A percentile compares a stretch with the other conserved stretches of the same genome.
phyloP scores from a whole-genome alignment of 2,329 filamentous ascomycete genomes.

The Aspergillus flavus region DNA sequence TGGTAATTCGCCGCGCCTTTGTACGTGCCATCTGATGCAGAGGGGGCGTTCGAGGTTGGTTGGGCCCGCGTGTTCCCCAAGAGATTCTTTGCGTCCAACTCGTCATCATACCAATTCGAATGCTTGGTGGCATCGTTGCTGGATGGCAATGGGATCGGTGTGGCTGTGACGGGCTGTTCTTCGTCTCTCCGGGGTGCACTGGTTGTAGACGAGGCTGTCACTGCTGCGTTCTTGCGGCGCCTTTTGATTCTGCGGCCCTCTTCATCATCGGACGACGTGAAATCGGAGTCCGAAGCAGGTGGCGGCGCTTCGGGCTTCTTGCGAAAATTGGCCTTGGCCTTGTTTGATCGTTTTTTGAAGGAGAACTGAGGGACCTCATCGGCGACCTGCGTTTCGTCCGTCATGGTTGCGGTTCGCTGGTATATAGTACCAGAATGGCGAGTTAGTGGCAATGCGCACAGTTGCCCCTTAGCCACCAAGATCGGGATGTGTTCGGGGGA shows the following conservation, averaged over 20 bases:
- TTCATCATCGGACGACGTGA: constrained; percentile 76
- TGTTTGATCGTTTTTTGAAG: constrained; percentile 85
- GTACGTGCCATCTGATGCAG: constrained; percentile 67
- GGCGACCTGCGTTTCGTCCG: constrained; percentile 29
- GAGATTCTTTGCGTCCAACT: constrained; percentile 52
- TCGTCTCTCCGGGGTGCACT: constrained; percentile 41
- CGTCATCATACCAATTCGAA: constrained; percentile 86
- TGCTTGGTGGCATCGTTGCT: constrained; percentile 88
- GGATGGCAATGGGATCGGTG: constrained; percentile 62
- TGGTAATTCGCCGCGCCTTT: constrained; percentile 73
- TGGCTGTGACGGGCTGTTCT: constrained; percentile 63
- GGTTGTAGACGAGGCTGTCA: constrained; percentile 63
- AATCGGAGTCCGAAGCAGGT: constrained; percentile 60
- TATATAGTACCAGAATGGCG: background rate
- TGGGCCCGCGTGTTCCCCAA: constrained; percentile 34
- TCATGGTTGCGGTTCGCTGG: constrained; percentile 24
- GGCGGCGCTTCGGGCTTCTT: constrained; percentile 81
- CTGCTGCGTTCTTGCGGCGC: constrained; percentile 68
- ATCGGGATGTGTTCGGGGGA: background rate
- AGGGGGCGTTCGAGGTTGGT: constrained; percentile 14
- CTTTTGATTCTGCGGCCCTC: constrained; percentile 77
- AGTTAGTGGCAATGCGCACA: background rate
- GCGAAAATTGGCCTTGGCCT: constrained; percentile 74
- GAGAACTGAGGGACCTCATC: constrained; percentile 37
- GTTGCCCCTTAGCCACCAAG: background rate